Percentiles rank a stretch among this genome's conserved stretches.
Conservation (phyloP, 2,329 filamentous ascomycete species). For the Balansia obtecta region DNA sequence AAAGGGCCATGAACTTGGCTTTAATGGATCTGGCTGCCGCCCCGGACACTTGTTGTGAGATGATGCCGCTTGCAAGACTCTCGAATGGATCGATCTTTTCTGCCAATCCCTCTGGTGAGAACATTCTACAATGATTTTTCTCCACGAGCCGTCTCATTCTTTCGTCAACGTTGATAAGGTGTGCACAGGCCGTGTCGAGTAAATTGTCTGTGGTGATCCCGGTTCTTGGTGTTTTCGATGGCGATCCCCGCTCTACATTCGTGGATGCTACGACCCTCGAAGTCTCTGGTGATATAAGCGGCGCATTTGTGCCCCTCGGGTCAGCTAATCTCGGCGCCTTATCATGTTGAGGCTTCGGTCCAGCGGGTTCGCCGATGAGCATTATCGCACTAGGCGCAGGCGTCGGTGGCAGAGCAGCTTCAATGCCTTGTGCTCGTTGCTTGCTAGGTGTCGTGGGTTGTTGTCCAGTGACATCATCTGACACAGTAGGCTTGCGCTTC, state of each 20-base stretch:
- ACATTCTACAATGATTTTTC: slow-evolving; percentile 63
- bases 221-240: slow-evolving; percentile 24
- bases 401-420: slow-evolving; percentile 26
- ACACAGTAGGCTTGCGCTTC: slow-evolving; percentile 22
- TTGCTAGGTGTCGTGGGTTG: slow-evolving; percentile 19
- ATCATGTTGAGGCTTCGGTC: slow-evolving; percentile 26
- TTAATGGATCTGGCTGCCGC: slow-evolving; percentile 86
- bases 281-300: slow-evolving; percentile 58
- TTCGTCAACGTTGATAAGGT: slow-evolving; percentile 62
- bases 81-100: slow-evolving; percentile 84
- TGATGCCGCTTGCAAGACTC: slow-evolving; percentile 72
- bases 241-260: slow-evolving; percentile 31
- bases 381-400: slow-evolving; percentile 33
- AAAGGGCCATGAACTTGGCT: slow-evolving; percentile 67
- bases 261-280: slow-evolving; percentile 47
- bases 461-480: slow-evolving; percentile 11
- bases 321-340: slow-evolving; percentile 45
- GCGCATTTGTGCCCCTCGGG: slow-evolving; percentile 54
- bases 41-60: slow-evolving; percentile 91
- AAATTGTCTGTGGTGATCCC: slow-evolving; percentile 55
- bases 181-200: slow-evolving; percentile 60
- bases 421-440: slow-evolving; percentile 15
- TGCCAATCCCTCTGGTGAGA: slow-evolving; percentile 69
- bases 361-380: slow-evolving; percentile 23
- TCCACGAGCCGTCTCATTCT: slow-evolving; percentile 62